Evolutionary conservation across 2,329 filamentous ascomycete species (phyloP).

Genomic region (Pseudogymnoascus sp.): DNA sequence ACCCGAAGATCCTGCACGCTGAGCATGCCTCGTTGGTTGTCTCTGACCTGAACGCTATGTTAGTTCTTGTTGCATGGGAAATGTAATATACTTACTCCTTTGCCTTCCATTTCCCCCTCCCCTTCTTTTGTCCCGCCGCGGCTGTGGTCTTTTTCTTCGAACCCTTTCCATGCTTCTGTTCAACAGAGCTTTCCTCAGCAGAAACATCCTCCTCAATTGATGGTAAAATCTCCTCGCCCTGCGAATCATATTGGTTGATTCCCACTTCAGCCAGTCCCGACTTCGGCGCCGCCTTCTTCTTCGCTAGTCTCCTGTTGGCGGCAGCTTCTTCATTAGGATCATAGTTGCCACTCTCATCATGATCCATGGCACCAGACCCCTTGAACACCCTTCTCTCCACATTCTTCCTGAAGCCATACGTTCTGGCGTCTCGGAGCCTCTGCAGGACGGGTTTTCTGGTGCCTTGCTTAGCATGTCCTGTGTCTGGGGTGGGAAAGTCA

Average conservation of each 20-base stretch:
- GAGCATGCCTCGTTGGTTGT: neutral
- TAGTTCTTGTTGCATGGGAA: neutral
- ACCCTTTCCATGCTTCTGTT: neutral
- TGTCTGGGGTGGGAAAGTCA: neutral
- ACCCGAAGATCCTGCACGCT: neutral
- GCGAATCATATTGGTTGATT: neutral
- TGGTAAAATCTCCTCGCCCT: neutral
- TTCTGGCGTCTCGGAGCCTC: neutral
- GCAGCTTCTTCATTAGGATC: neutral
- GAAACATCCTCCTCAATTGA: neutral
- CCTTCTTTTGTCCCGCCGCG: neutral
- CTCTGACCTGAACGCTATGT: neutral
- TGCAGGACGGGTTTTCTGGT: neutral
- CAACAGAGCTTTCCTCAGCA: neutral
- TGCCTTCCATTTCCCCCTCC: neutral
- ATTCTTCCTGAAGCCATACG: slow-evolving; percentile 2
- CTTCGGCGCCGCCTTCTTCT: neutral
- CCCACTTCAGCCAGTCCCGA: neutral
- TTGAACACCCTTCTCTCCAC: neutral
- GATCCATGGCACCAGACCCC: neutral
- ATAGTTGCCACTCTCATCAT: slow-evolving; percentile 10
- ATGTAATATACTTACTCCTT: neutral
- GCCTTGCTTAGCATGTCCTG: neutral
- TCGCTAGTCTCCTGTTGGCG: neutral
- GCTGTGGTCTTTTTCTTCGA: neutral